Base-by-base conservation (phyloP, 1,139 yeast genomes). In the Pichia sp. region DNA sequence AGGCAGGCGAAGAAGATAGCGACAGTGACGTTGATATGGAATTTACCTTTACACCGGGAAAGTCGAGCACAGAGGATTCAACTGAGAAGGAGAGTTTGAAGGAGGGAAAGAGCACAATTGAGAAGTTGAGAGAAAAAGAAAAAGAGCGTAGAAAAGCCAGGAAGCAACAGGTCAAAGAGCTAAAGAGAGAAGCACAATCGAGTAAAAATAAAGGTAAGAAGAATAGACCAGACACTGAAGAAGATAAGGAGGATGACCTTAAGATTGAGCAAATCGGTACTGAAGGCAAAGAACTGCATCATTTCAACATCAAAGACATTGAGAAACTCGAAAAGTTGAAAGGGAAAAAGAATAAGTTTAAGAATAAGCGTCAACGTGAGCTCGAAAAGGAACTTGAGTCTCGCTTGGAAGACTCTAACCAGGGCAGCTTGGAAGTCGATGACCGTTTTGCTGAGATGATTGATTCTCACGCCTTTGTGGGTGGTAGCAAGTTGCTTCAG, bases 1-100 rank as follows among this genome's bases (percentile, higher is more conserved):
- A 51, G 8, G 59, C 49, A 1, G 60, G 54, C 3, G 61, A 52
- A 49, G 64, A 54, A 52, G 76, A 73, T 5, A 80, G 74, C 3
- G 87, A 80, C 34, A 84, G 75, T 43, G 96, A 87, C 51, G 85
- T 89, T 15, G 98, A 92, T 66, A 87, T 93, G 90, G 98, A 93
- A 68, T 88, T 95, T 62, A 90, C 98, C 0, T 95, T 95, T 70
- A 90, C 92, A 44, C 97, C 99, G 2, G 97, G 92, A 5, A 72
- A 90, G 51, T 80, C 78, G 47, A 23, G 23, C 5, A 5, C 40
- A 23, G 26, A 23, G 8, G 30, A 13, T 26, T 11, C 15, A 11
- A 15, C 23, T 13, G 29, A 42, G 8, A 86, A 10, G 44, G 70
- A 61, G 7, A 67, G 26, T 26, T 66, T 6, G n/a, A 15, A 65